Evolutionary conservation across 345 rosid species (phyloP).

Genomic region (Sonneratia alba): DNA sequence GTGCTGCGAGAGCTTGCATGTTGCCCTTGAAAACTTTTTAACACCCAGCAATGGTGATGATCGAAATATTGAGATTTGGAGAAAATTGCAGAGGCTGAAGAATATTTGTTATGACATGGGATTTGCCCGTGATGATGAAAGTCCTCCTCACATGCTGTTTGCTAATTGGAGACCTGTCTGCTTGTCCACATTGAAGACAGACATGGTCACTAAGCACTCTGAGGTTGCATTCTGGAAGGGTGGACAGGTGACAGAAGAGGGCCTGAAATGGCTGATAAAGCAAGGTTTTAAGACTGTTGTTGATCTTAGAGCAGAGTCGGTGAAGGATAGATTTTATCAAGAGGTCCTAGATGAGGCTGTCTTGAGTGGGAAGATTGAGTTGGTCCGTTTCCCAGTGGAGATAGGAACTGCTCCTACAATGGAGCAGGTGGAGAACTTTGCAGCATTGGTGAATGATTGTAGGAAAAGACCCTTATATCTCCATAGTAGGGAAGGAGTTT

Average conservation of each 20-base stretch:
- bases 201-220: conserved; percentile 27
- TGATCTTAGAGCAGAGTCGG: conserved; percentile 71
- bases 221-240: conserved; percentile 88
- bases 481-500: conserved; percentile 84
- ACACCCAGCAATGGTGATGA: conserved; percentile 65
- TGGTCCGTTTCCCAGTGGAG: conserved; percentile 72
- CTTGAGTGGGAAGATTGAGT: conserved; percentile 43
- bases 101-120: conserved; percentile 88
- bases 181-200: conserved; percentile 52
- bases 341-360: conserved; percentile 56
- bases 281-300: conserved; percentile 74
- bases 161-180: conserved; percentile 80
- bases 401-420: conserved; percentile 71
- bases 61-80: conserved; percentile 65
- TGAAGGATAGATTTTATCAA: conserved; percentile 75
- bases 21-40: conserved; percentile 80
- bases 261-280: conserved; percentile 71
- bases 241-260: conserved; percentile 86
- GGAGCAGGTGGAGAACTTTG: conserved; percentile 91
- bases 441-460: conserved; percentile 60
- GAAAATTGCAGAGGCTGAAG: conserved; percentile 85
- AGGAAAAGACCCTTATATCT: conserved; percentile 77
- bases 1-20: conserved; percentile 87
- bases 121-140: conserved; percentile 55
- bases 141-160: conserved; percentile 61